Conservation (phyloP, 108 stramenopile genomes). For the Conticribra guillardii region DNA sequence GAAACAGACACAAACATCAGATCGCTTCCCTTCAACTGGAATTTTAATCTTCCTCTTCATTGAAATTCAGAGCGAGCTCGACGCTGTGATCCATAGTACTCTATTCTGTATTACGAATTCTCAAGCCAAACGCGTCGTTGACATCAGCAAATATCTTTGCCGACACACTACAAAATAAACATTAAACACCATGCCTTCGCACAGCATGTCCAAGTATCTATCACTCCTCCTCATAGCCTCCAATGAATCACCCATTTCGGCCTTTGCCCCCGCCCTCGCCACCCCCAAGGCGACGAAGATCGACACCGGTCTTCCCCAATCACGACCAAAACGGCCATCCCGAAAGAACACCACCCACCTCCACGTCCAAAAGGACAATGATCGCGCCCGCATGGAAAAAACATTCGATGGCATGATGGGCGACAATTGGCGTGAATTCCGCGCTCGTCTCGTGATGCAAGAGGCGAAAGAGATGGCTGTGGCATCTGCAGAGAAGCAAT, state of each 20-base stretch:
- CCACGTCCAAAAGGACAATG: constrained; percentile 60
- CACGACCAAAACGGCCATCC: neutral
- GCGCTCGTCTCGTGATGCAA: constrained; percentile 79
- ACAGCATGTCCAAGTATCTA: neutral
- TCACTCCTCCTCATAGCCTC: neutral
- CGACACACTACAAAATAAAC: neutral
- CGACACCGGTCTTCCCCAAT: neutral
- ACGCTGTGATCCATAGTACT: too few relatives aligned
- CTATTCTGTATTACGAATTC: too few relatives aligned
- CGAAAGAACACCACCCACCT: constrained; percentile 5
- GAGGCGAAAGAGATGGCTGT: constrained; percentile 51
- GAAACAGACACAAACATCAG: too few relatives aligned
- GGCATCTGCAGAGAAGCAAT: constrained; percentile 12
- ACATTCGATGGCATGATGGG: constrained; percentile 81
- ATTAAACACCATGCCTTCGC: neutral
- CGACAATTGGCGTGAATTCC: constrained; percentile 86
- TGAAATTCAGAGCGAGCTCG: too few relatives aligned
- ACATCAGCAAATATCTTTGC: too few relatives aligned
- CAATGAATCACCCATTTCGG: neutral
- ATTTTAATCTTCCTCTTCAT: too few relatives aligned
- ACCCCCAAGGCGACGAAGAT: neutral
- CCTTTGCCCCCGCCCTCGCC: neutral
- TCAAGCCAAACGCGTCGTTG: too few relatives aligned
- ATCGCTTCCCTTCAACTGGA: too few relatives aligned
- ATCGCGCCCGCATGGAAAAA: constrained; percentile 81